These are phyloP conservation scores for Sphaceloma murrayae DNA, from an alignment of 2,329 filamentous ascomycete species.

Conservation along the genomic window DNA sequence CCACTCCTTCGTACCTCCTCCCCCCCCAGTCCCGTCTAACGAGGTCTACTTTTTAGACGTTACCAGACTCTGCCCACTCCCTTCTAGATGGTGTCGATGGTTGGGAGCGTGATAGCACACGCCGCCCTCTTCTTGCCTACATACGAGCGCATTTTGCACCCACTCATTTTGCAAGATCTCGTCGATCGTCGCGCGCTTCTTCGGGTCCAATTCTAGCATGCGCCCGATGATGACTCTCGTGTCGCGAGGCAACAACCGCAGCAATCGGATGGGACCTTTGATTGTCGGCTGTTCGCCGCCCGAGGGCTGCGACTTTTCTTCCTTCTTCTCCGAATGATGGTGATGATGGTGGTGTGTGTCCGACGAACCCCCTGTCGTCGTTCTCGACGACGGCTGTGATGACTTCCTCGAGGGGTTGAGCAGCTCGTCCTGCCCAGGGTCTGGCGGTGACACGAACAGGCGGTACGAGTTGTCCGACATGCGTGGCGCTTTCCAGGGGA, in stretches of 20 bases:
- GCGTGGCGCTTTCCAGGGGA: conserved; percentile 94
- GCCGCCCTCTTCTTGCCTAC: conserved; percentile 66
- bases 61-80: conserved; percentile 39
- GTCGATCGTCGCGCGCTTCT: conserved; percentile 69
- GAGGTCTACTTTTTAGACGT: conserved; percentile 15
- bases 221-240: conserved; percentile 79
- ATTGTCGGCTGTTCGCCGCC: conserved; percentile 49
- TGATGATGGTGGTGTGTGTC: conserved; percentile 18
- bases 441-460: conserved; percentile 77
- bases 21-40: neutral
- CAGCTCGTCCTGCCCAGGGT: conserved; percentile 48
- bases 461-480: conserved; percentile 90
- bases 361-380: conserved; percentile 18
- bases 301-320: conserved; percentile 21
- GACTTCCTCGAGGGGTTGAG: conserved; percentile 21
- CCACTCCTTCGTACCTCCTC: neutral
- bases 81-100: conserved; percentile 79
- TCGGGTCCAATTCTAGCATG: conserved; percentile 86
- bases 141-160: conserved; percentile 78
- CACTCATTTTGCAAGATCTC: conserved; percentile 84
- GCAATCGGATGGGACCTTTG: conserved; percentile 81
- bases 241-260: conserved; percentile 79
- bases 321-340: conserved; percentile 19
- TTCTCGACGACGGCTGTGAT: conserved; percentile 13
- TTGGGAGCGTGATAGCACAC: conserved; percentile 61